Evolutionary conservation across 78 protist genomes (phyloP).

Genomic region (Polysphondylium violaceum): DNA sequence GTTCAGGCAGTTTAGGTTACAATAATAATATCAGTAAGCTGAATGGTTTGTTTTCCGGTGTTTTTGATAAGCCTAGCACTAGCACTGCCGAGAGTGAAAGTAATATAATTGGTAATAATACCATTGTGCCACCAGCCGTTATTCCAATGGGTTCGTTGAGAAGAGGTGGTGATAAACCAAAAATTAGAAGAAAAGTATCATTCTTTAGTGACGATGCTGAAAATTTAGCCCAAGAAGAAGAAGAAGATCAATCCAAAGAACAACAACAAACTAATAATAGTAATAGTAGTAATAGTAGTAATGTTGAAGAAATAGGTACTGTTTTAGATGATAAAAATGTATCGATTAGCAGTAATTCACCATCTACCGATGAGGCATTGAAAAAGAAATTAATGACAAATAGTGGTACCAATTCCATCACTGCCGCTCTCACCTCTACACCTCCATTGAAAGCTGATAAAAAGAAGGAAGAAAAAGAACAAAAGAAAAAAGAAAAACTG

Average conservation of each 20-base stretch:
- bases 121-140: conserved; percentile 11
- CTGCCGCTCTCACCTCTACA: background rate
- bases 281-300: background rate
- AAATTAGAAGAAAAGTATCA: conserved; percentile 64
- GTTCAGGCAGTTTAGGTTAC: background rate
- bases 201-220: conserved; percentile 16
- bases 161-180: conserved; percentile 31
- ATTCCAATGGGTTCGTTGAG: conserved; percentile 17
- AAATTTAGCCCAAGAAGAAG: conserved; percentile 21
- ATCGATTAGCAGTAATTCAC: background rate
- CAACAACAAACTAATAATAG: background rate
- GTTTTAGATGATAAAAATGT: background rate
- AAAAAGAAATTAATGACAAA: background rate
- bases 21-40: background rate
- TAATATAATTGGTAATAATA: background rate
- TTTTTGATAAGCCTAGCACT: background rate
- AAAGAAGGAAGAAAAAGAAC: conserved; percentile 8
- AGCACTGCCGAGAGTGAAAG: too few species aligned
- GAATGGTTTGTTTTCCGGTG: background rate
- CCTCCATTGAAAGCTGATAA: background rate
- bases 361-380: background rate
- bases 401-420: background rate
- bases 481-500: conserved; percentile 42
- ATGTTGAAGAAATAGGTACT: background rate
- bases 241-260: background rate